Evolutionary conservation across 208 protist species (phyloP).

Genomic region (Zelonia costaricensis): DNA sequence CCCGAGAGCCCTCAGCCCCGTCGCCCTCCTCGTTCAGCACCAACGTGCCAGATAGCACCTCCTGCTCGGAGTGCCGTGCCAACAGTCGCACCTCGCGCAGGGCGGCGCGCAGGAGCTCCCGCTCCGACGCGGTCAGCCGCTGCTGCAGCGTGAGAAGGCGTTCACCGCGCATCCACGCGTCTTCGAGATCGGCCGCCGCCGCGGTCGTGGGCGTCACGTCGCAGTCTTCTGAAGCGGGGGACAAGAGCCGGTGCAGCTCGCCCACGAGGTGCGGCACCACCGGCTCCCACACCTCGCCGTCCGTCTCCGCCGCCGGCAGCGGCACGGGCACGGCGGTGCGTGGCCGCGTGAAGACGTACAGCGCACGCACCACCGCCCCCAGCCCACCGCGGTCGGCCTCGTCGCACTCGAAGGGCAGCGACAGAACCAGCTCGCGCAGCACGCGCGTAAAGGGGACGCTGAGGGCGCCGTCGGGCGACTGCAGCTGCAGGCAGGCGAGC

Average conservation of each 20-base stretch:
- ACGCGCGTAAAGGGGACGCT: background rate
- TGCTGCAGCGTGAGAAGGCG: background rate
- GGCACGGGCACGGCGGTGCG: background rate
- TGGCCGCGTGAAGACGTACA: constrained; percentile 30
- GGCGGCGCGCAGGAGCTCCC: constrained; percentile 31
- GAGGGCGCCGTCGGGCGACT: constrained; percentile 14
- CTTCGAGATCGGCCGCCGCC: background rate
- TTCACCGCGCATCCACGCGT: background rate
- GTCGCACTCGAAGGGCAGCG: constrained; percentile 8
- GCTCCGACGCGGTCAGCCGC: constrained; percentile 29
- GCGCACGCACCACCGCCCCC: constrained; percentile 27
- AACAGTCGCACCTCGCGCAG: constrained; percentile 14
- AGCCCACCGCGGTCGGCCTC: constrained; percentile 12
- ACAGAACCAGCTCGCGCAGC: constrained; percentile 10
- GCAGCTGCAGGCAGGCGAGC: constrained; percentile 27
- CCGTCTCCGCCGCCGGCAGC: background rate
- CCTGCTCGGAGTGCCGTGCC: background rate
- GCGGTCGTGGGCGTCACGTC: background rate
- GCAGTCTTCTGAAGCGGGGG: background rate
- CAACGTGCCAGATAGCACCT: background rate
- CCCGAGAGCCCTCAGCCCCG: too few relatives aligned
- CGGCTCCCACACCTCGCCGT: background rate
- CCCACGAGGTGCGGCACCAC: constrained; percentile 15
- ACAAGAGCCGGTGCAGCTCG: constrained; percentile 15
- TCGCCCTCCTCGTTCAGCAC: too few relatives aligned